Evolutionary conservation across 208 protist genomes (phyloP).

Genomic region (Naegleria lovaniensis): DNA sequence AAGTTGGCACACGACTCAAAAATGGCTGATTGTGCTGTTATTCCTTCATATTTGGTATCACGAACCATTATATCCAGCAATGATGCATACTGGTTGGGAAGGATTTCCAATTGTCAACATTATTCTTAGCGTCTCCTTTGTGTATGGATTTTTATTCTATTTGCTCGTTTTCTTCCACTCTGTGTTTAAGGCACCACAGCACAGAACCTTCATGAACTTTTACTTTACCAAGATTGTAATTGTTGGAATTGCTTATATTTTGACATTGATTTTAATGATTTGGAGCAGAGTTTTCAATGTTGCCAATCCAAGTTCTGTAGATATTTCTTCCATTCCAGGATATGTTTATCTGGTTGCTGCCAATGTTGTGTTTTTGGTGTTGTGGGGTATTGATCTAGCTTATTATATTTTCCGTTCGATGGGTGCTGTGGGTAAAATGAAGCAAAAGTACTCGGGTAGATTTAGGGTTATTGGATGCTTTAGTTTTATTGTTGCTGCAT

Average conservation of each 20-base stretch:
- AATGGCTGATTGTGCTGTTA: not conserved
- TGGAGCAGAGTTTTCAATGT: not conserved
- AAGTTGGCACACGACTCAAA: not conserved
- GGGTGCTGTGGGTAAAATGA: not conserved
- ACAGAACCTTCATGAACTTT: not conserved
- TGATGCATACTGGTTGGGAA: not conserved
- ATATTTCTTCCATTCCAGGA: not conserved
- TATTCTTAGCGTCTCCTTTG: not conserved
- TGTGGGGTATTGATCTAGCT: not conserved
- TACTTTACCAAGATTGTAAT: not conserved
- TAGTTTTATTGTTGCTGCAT: not conserved
- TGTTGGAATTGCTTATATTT: not conserved
- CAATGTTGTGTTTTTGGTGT: not conserved
- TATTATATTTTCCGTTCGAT: slow-evolving; percentile 10
- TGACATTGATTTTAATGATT: not conserved
- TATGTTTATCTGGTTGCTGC: not conserved
- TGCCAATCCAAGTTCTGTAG: not conserved
- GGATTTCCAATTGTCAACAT: not conserved
- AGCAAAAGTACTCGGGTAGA: not conserved
- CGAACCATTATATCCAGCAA: not conserved
- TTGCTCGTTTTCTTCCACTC: not conserved
- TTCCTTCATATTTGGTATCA: not conserved
- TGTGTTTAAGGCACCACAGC: not conserved
- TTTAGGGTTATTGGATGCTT: slow-evolving; percentile 9
- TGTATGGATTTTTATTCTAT: slow-evolving; percentile 19